Percentiles rank a stretch among this genome's conserved stretches.
These are phyloP conservation scores for Hanseniaspora occidentalis DNA, from an alignment of 805 yeast species.

Conservation along the genomic window DNA sequence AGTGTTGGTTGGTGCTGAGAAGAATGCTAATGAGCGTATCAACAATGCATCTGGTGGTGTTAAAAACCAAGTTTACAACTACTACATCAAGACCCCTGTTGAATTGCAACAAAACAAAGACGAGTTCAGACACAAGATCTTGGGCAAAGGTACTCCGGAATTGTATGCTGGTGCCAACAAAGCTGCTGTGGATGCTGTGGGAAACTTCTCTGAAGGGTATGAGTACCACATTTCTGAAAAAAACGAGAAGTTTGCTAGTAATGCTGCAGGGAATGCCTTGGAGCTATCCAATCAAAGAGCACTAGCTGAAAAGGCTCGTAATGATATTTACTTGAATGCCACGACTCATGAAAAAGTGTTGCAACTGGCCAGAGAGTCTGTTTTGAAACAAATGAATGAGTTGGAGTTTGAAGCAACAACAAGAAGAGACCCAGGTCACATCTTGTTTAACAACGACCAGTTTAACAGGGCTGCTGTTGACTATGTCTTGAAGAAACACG, in stretches of 20 bases:
- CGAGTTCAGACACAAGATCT: not conserved
- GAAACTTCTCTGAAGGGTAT: too few relatives aligned
- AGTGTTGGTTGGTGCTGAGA: constrained; percentile 4
- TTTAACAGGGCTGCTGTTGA: constrained; percentile 15
- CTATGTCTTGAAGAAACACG: constrained; percentile 30
- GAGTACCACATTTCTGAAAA: too few relatives aligned
- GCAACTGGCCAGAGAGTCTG: constrained; percentile 11
- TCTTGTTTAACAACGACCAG: constrained; percentile 20
- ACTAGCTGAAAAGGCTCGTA: not conserved
- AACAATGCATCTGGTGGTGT: too few relatives aligned
- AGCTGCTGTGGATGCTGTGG: constrained; percentile 44
- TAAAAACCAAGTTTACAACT: too few relatives aligned
- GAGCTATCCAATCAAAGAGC: not conserved
- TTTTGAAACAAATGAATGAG: constrained; percentile 20
- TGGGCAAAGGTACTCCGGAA: constrained; percentile 5
- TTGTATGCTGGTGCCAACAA: constrained; percentile 22
- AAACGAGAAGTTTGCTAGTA: constrained; percentile 3
- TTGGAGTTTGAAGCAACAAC: not conserved
- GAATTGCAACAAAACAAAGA: not conserved
- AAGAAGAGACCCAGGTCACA: constrained; percentile 1
- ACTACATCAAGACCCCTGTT: too few relatives aligned
- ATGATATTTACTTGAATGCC: not conserved
- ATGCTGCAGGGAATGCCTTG: not conserved
- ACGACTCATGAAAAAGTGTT: not conserved
- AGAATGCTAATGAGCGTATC: constrained; percentile 11